Percentiles rank a stretch among this genome's conserved stretches.
These are phyloP conservation scores for Xanthoparmelia taractica DNA, from an alignment of 495 filamentous ascomycete species.

Conservation along the genomic window DNA sequence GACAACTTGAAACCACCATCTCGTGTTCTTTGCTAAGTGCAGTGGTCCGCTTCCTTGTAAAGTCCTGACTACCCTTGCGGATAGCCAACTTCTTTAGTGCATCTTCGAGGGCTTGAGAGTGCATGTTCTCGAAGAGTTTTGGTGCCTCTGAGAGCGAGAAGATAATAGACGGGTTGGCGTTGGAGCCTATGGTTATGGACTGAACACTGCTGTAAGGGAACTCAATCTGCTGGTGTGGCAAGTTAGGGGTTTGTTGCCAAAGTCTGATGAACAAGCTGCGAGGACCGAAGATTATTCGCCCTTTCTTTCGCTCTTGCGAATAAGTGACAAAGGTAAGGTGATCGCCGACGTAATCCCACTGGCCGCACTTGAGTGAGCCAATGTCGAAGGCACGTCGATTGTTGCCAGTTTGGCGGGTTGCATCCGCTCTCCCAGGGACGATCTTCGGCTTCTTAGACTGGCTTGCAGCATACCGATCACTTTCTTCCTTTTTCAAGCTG, in stretches of 20 bases:
- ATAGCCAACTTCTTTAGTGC: slow-evolving; percentile 10
- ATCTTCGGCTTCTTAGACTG: slow-evolving; percentile 16
- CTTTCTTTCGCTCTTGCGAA: slow-evolving; percentile 30
- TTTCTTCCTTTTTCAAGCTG: slow-evolving; percentile 33
- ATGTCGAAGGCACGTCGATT: slow-evolving; percentile 15
- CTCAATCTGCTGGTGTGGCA: slow-evolving; percentile 27
- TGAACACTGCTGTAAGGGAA: slow-evolving; percentile 35
- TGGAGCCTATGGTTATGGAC: slow-evolving; percentile 31
- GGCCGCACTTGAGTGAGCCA: slow-evolving; percentile 40
- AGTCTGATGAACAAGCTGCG: slow-evolving; percentile 32
- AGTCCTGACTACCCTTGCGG: slow-evolving; percentile 12
- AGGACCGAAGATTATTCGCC: slow-evolving; percentile 39
- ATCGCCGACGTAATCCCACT: slow-evolving; percentile 37
- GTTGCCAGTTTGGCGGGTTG: not conserved
- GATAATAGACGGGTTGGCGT: slow-evolving; percentile 29
- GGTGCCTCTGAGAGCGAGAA: slow-evolving; percentile 29
- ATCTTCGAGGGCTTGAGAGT: slow-evolving; percentile 22
- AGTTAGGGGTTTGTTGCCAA: not conserved
- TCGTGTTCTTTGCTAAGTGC: slow-evolving; percentile 25
- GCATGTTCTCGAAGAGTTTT: slow-evolving; percentile 24
- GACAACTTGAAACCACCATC: slow-evolving; percentile 24
- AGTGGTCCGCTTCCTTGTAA: slow-evolving; percentile 15
- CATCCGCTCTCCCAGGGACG: slow-evolving; percentile 2
- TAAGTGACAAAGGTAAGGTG: slow-evolving; percentile 41
- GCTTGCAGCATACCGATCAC: slow-evolving; percentile 10